Base-by-base conservation (phyloP, 2,329 filamentous ascomycete genomes). In the Penicillium sp. region DNA sequence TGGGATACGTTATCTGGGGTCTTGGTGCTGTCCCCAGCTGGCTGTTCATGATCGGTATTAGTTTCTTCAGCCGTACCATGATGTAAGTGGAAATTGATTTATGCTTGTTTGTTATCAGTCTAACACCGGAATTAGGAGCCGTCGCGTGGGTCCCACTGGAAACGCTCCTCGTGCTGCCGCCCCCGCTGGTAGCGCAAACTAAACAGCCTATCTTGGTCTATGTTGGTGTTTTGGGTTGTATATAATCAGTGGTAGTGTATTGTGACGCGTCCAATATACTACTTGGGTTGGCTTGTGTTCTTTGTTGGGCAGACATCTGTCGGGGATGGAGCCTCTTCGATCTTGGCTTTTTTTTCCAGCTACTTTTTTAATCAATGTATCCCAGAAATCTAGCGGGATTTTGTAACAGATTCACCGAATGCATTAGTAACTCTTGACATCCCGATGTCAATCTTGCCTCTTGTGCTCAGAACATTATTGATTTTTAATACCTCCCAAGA, bases 1-100 rank as follows among this genome's bases (percentile, higher is more conserved):
- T 85, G 35, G 85, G 79, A 7, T 86, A 85, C 61, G 68, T 77
- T 42, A 76, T 86, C 53, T 86, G 77, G 70, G 79, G 68, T 31
- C 80, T 87, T 67, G 76, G 79, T 34, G 76, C 79, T 71, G 78
- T 87, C 62, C 85, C 85, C 3, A 85, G 81, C 64, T 88, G 85
- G 85, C 66, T 82, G 56, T 81, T 86, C 60, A 87, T 88, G 85
- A 80, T 88, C 61, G 71, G 78, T 40, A 82, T 88, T 71, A 84
- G 80, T 52, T 82, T 87, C 70, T 67, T 84, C 64, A 85, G 81
- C 74, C 76, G 85, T 65, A 80, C 78, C 13, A 75, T 87, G 69
- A 86, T 87, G 85, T 85, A 74, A 79, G 82, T 72, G 53, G 18
- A 73, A 79, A 81, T 71, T 51, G 8, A 26, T 5, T 13, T 18